Evolutionary conservation across 2,329 filamentous ascomycete genomes (phyloP), one percentile per base, ranked within the genome.

Genomic region (Talaromyces pinophilus): DNA sequence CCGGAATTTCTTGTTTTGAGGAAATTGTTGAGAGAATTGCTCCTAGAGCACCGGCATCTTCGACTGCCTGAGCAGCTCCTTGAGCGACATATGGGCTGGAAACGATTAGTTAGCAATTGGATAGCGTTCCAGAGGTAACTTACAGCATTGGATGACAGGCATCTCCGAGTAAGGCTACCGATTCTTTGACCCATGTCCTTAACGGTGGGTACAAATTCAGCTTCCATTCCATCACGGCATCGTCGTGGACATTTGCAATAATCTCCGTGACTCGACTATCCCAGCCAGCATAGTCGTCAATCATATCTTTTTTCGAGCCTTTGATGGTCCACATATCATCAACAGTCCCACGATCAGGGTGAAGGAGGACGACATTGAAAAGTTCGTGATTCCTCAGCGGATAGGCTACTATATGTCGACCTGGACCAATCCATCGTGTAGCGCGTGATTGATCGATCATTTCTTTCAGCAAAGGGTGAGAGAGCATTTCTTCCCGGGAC

Each of bases 321-420:
- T 82, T 83, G 7, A 86, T 89, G 0, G 87, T 90, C 81, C 89
- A 90, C 0, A 85, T 88, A 44, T 87, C 85, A 10, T 82, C 81
- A 13, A 87, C 85, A 64, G 87, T 88, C 73, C 87, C 85, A 69
- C 77, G 79, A 62, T 89, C 87, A 2, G 87, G 87, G 74, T 89
- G 87, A 35, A 85, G 82, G 11, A 86, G 83, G 13, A 87, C 87
- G 40, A 90, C 78, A 76, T 90, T 90, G 79, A 89, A 90, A 71
- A 89, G 84, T 42, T 82, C 83, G 72, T 91, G 87, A 73, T 83
- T 85, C 68, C 86, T 84, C 52, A 94, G 88, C 0, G 90, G 88
- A 75, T 93, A 94, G 0, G 90, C 90, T 71, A 93, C 91, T 75
- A 92, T 90, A 77, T 93, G 91, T 1, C 90, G 84, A 71, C 86